Evolutionary conservation across 345 rosid genomes (phyloP).

Genomic region (Syzygium aromaticum): DNA sequence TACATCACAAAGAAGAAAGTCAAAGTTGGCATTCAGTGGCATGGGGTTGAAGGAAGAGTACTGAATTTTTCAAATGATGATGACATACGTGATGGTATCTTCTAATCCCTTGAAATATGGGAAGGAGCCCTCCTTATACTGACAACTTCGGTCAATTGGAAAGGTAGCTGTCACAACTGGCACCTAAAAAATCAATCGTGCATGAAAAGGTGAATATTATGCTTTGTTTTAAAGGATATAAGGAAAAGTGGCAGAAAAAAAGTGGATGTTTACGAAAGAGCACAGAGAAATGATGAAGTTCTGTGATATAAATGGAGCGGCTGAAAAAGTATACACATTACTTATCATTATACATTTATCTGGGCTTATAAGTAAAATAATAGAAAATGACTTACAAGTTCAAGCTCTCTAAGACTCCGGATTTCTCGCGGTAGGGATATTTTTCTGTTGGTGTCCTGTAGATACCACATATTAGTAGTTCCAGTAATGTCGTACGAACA

Average conservation of each 20-base stretch:
- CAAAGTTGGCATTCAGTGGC: slow-evolving; percentile 4
- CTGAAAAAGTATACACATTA: not conserved
- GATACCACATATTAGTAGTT: not conserved
- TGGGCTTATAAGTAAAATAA: not conserved
- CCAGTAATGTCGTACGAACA: not conserved
- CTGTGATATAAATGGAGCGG: not conserved
- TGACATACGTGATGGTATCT: slow-evolving; percentile 61
- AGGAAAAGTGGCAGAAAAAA: not conserved
- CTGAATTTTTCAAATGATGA: not conserved
- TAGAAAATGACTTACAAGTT: slow-evolving; percentile 55
- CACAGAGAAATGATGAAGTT: not conserved
- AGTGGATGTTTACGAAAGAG: not conserved
- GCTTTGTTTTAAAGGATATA: not conserved
- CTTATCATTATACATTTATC: not conserved
- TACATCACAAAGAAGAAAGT: slow-evolving; percentile 11
- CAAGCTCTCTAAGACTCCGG: slow-evolving; percentile 69
- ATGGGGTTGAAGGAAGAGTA: not conserved
- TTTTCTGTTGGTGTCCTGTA: slow-evolving; percentile 67
- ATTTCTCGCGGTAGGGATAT: slow-evolving; percentile 77
- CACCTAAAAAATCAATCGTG: slow-evolving; percentile 33
- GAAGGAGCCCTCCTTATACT: slow-evolving; percentile 75
- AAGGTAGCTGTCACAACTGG: slow-evolving; percentile 89
- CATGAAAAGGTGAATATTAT: not conserved
- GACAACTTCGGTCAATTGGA: slow-evolving; percentile 71
- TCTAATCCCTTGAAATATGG: slow-evolving; percentile 77